Base-by-base conservation (phyloP, 306 rosid species). In the Ormosia emarginata region DNA sequence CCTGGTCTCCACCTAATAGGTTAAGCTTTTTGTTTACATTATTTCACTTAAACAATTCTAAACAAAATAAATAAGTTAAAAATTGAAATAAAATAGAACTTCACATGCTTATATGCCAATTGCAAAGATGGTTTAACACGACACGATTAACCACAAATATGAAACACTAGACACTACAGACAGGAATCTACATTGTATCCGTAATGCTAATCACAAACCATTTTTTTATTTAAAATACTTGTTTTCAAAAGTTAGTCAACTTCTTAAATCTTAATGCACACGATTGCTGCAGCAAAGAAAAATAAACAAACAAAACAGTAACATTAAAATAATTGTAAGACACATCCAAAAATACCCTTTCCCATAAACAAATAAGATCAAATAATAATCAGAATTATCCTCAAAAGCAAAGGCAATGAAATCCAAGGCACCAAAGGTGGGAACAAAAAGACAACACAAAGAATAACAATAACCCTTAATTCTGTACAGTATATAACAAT, bases 51-150 rank as follows among this genome's bases (percentile, higher is more conserved):
- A 61, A 77, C 50, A 83, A 30, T 39, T 37, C 11, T 3, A 39
- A 56, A 34, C 55, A 49, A 24, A 4, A 34, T 18, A 33, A 56
- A 55, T 33, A 56, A 50, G 1, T 3, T 33, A 34, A 52, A 49
- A 17, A 14, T 24, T 1, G 56, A 63, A 79, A 74, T 47, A 71
- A 8, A 58, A 75, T 8, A 53, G 6, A 80, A 69, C 72, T 47
- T 75, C 82, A 69, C 67, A 43, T 79, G 79, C 75, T 82, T 59
- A 46, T 11, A 77, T 55, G 30, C 67, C 72, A 67, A 59, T 13
- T 14, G 11, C 52, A 17, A 75, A 36, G 14, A 52, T 36, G 57
- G 57, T 46, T 46, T 79, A 33, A 56, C 71, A 46, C 17, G 71
- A 43, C 77, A 78, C 29, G 36, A 18, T 83, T 83, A 62, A 64